Evolutionary conservation across 2,329 filamentous ascomycete species (phyloP).

Genomic region (Teratosphaeriaceae sp.): DNA sequence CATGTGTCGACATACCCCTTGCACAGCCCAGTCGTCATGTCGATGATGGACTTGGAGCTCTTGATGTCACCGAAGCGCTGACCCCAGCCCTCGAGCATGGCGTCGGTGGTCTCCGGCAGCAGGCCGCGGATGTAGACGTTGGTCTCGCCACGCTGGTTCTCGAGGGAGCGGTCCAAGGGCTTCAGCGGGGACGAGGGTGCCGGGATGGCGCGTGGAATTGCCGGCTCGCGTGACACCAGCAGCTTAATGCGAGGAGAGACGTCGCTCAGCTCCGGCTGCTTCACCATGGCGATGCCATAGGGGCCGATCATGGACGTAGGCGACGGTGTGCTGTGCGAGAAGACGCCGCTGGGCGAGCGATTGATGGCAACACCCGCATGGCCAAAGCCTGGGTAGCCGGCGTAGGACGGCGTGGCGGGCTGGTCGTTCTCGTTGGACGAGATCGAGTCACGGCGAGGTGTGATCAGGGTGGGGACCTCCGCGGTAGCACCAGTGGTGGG

Average conservation of each 20-base stretch:
- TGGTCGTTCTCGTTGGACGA: slow-evolving; percentile 48
- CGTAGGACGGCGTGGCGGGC: slow-evolving; percentile 42
- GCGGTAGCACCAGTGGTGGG: slow-evolving; percentile 36
- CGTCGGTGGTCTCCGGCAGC: slow-evolving; percentile 89
- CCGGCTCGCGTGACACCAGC: slow-evolving; percentile 60
- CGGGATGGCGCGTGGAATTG: slow-evolving; percentile 81
- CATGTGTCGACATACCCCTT: slow-evolving; percentile 66
- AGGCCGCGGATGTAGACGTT: slow-evolving; percentile 98
- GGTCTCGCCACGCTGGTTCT: slow-evolving; percentile 90
- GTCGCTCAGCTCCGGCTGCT: slow-evolving; percentile 32
- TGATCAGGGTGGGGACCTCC: slow-evolving; percentile 45
- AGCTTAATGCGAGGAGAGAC: slow-evolving; percentile 41
- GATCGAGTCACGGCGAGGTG: slow-evolving; percentile 45
- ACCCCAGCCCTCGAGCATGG: slow-evolving; percentile 75
- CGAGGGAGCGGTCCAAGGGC: slow-evolving; percentile 86
- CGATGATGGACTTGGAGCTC: slow-evolving; percentile 97
- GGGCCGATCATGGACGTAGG: slow-evolving; percentile 41
- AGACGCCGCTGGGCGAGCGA: slow-evolving; percentile 43
- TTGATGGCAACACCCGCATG: slow-evolving; percentile 42
- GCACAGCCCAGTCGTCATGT: slow-evolving; percentile 85
- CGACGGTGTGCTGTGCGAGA: slow-evolving; percentile 44
- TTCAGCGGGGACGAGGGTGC: slow-evolving; percentile 81
- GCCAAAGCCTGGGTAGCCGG: slow-evolving; percentile 32
- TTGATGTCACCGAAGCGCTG: slow-evolving; percentile 87
- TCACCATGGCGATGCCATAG: slow-evolving; percentile 35